phyloP scores from a whole-genome alignment of 345 rosid species.

The Syzygium aqueum region DNA sequence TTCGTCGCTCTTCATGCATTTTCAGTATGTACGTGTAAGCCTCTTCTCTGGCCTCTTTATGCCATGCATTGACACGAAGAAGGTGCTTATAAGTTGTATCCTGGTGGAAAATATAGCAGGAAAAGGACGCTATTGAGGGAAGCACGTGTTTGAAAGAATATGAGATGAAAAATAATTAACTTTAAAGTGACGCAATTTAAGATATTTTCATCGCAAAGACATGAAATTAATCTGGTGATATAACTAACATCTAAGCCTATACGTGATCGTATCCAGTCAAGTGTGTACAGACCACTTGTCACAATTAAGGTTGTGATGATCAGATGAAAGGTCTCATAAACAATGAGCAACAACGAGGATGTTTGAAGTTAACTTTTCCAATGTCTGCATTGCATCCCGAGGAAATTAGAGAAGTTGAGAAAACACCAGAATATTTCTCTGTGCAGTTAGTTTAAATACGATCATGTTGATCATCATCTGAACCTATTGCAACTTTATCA shows the following conservation, averaged over 20 bases:
- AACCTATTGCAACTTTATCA: background rate
- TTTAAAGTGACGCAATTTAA: background rate
- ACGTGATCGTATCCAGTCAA: background rate
- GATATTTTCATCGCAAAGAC: background rate
- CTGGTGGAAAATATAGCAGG: background rate
- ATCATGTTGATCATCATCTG: fast-evolving
- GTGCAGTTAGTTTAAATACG: background rate
- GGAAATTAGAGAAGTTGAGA: background rate
- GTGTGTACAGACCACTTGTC: background rate
- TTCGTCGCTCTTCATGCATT: background rate
- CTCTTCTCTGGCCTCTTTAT: background rate
- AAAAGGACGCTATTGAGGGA: background rate
- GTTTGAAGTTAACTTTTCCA: background rate
- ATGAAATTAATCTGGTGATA: background rate
- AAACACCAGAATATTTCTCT: too few species aligned
- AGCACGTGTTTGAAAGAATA: background rate
- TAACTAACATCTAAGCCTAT: background rate
- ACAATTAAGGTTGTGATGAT: background rate
- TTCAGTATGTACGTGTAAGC: background rate
- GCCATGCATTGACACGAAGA: background rate
- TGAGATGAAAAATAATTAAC: background rate
- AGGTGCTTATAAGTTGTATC: background rate
- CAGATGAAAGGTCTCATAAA: background rate
- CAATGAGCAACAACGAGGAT: background rate
- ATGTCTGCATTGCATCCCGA: background rate